Conservation (phyloP, 768 basidiomycete genomes). For the Naganishia friedmannii region DNA sequence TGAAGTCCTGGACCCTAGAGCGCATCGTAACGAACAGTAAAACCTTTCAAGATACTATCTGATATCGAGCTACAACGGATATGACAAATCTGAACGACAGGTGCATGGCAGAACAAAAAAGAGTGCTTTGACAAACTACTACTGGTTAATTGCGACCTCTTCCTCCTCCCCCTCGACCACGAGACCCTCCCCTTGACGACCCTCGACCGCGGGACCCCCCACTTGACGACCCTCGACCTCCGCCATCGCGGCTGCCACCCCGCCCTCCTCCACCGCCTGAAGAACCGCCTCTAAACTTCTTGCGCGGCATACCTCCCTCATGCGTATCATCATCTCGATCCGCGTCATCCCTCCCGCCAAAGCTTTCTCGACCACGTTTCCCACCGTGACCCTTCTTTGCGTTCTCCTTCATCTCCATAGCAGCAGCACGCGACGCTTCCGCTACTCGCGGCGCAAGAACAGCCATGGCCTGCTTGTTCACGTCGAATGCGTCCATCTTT, state of each 20-base stretch:
- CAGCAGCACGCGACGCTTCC: conserved; percentile 71
- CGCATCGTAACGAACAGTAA: too few species aligned
- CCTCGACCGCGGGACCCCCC: conserved; percentile 25
- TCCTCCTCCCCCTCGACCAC: conserved; percentile 16
- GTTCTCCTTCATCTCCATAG: conserved; percentile 76
- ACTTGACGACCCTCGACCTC: conserved; percentile 22
- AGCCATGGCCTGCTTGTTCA: conserved; percentile 82
- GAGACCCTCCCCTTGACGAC: conserved; percentile 7
- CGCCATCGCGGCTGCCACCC: conserved; percentile 26
- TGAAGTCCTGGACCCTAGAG: too few species aligned
- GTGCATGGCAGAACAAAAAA: background rate
- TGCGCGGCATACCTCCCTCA: conserved; percentile 79
- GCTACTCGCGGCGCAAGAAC: conserved; percentile 82
- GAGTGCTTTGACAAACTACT: too few species aligned
- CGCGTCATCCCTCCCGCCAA: conserved; percentile 64
- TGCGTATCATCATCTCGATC: conserved; percentile 91
- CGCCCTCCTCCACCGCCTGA: conserved; percentile 35
- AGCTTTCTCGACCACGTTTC: conserved; percentile 58
- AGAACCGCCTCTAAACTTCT: conserved; percentile 55
- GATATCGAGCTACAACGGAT: background rate
- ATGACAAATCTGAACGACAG: background rate
- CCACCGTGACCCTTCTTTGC: conserved; percentile 58
- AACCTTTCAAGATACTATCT: background rate
- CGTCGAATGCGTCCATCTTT: conserved; percentile 78
- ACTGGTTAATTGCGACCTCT: background rate